Percentiles rank a stretch among this genome's conserved stretches.
Evolutionary conservation across 139 green algal genomes (phyloP).

Genomic region (Coelastrella sp.): DNA sequence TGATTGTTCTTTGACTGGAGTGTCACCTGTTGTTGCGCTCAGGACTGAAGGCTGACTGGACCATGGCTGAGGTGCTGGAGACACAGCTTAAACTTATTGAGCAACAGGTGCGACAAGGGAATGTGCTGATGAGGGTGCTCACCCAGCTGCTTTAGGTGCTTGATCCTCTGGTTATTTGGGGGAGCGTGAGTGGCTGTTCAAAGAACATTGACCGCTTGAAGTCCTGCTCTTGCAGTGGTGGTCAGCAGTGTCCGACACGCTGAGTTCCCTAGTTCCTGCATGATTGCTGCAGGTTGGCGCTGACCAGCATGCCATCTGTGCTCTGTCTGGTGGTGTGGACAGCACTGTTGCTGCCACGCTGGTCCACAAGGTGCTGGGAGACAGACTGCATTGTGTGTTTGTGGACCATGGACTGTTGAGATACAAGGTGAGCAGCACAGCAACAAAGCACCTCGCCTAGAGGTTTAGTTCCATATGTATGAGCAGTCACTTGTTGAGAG

Average conservation of each 20-base stretch:
- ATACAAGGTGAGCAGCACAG: conserved; percentile 66
- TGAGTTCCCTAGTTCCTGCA: not conserved
- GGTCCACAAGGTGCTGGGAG: conserved; percentile 95
- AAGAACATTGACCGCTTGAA: too few relatives aligned
- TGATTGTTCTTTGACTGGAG: too few relatives aligned
- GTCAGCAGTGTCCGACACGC: not conserved
- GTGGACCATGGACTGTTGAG: conserved; percentile 99
- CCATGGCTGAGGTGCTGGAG: conserved; percentile 96
- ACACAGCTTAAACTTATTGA: conserved; percentile 87
- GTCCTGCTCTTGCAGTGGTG: not conserved
- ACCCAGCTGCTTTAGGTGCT: not conserved
- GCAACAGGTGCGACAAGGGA: conserved; percentile 54
- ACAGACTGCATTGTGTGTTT: conserved; percentile 99
- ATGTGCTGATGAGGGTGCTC: not conserved
- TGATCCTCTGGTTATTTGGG: not conserved
- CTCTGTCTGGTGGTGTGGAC: conserved; percentile 98
- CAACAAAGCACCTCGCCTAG: not conserved
- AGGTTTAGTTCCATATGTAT: too few relatives aligned
- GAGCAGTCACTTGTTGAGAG: too few relatives aligned
- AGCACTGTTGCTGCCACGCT: conserved; percentile 96
- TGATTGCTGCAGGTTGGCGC: conserved; percentile 76
- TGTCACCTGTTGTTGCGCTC: not conserved
- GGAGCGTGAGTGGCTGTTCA: too few relatives aligned
- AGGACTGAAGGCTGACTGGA: conserved; percentile 86
- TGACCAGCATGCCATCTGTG: conserved; percentile 96